phyloP scores from a whole-genome alignment of 495 filamentous ascomycete species.

The Annulohypoxylon maeteangense region DNA sequence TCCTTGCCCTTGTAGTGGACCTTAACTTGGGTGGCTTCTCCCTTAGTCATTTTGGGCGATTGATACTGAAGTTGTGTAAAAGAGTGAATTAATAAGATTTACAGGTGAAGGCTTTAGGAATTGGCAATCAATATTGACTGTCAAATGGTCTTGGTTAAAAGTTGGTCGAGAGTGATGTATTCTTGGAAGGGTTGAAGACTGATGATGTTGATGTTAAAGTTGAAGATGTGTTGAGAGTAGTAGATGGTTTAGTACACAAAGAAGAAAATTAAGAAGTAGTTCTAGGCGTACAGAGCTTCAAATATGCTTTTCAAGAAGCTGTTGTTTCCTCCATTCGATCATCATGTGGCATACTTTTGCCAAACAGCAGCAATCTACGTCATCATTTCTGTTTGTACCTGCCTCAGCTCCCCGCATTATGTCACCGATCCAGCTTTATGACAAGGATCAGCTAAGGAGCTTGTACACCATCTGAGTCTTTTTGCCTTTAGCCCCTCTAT shows the following conservation, averaged over 20 bases:
- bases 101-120: neutral
- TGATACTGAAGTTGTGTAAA: slow-evolving; percentile 38
- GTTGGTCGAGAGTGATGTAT: slow-evolving; percentile 5
- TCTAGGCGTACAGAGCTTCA: slow-evolving; percentile 41
- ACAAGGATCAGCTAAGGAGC: slow-evolving; percentile 35
- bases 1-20: slow-evolving; percentile 89
- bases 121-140: neutral
- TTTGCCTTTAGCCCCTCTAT: slow-evolving; percentile 18
- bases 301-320: slow-evolving; percentile 39
- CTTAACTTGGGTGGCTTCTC: slow-evolving; percentile 78
- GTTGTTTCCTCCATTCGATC: slow-evolving; percentile 47
- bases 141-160: neutral
- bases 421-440: slow-evolving; percentile 37
- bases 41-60: slow-evolving; percentile 74
- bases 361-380: slow-evolving; percentile 41
- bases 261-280: slow-evolving; percentile 5
- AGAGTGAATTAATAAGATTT: neutral
- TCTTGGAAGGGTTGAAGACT: neutral
- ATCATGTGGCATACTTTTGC: slow-evolving; percentile 41
- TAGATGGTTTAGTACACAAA: slow-evolving; percentile 23
- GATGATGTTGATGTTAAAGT: neutral
- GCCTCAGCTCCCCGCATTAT: slow-evolving; percentile 42
- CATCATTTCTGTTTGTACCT: slow-evolving; percentile 45
- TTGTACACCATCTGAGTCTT: slow-evolving; percentile 13
- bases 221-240: neutral